Evolutionary conservation across 768 basidiomycete species (phyloP).

Genomic region (Leccinum truebloodii): DNA sequence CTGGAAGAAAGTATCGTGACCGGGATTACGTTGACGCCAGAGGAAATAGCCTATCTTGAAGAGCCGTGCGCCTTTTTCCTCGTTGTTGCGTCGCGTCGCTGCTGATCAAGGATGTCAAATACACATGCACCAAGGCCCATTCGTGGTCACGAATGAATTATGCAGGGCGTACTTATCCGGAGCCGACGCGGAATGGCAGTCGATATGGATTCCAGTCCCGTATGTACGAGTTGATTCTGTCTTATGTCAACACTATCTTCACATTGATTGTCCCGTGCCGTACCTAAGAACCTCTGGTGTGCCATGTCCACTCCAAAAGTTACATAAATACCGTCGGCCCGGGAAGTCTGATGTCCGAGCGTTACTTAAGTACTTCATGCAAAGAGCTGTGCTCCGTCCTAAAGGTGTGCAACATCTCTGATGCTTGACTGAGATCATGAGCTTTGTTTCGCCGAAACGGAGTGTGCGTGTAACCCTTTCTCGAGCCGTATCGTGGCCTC

Average conservation of each 20-base stretch:
- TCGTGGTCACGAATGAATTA: constrained; percentile 16
- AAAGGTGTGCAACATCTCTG: background rate
- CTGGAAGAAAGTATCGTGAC: constrained; percentile 32
- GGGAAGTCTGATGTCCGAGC: too few species aligned
- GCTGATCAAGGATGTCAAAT: background rate
- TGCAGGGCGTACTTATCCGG: background rate
- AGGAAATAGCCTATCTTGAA: constrained; percentile 35
- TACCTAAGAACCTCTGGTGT: too few species aligned
- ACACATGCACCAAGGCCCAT: constrained; percentile 23
- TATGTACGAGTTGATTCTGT: too few species aligned
- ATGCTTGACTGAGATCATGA: constrained; percentile 28
- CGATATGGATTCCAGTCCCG: too few species aligned
- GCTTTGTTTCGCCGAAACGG: constrained; percentile 30
- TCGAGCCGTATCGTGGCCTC: background rate
- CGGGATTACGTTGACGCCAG: constrained; percentile 25
- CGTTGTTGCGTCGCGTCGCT: background rate
- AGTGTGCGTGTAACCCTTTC: constrained; percentile 12
- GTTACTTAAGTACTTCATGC: too few species aligned
- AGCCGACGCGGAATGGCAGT: too few species aligned
- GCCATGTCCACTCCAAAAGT: too few species aligned
- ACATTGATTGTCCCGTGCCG: too few species aligned
- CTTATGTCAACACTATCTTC: too few species aligned
- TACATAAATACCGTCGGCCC: too few species aligned
- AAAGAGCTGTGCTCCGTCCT: background rate
- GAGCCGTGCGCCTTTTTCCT: constrained; percentile 25